phyloP scores from a whole-genome alignment of 805 yeast genomes.

The Debaryomyces prosopidis region DNA sequence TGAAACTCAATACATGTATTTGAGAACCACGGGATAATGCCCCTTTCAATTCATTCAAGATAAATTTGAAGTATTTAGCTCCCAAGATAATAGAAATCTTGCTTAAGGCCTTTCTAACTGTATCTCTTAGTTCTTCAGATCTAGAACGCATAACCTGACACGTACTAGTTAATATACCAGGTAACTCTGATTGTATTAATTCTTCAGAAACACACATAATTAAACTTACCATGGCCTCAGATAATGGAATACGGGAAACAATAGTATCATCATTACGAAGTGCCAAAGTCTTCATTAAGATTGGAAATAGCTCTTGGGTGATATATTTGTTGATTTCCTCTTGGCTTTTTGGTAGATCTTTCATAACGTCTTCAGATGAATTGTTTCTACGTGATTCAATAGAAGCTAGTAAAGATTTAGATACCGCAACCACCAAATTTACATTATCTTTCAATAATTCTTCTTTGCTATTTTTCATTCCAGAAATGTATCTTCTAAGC shows the following conservation, averaged over 20 bases:
- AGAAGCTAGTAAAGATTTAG: slow-evolving; percentile 49
- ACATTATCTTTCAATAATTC: slow-evolving; percentile 58
- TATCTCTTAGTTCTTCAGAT: slow-evolving; percentile 85
- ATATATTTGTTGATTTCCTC: slow-evolving; percentile 40
- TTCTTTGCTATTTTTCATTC: slow-evolving; percentile 34
- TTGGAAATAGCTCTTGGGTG: slow-evolving; percentile 58
- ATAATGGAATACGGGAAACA: slow-evolving; percentile 70
- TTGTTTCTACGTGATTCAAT: slow-evolving; percentile 18
- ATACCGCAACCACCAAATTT: slow-evolving; percentile 55
- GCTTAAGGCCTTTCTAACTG: slow-evolving; percentile 73
- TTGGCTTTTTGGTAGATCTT: slow-evolving; percentile 26
- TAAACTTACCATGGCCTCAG: slow-evolving; percentile 75
- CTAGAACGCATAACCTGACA: slow-evolving; percentile 86
- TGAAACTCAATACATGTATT: slow-evolving; percentile 86
- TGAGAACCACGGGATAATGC: slow-evolving; percentile 90
- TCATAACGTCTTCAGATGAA: slow-evolving; percentile 17
- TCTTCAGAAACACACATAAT: slow-evolving; percentile 62
- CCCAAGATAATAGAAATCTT: slow-evolving; percentile 68
- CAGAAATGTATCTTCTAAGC: slow-evolving; percentile 62
- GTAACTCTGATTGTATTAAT: slow-evolving; percentile 58
- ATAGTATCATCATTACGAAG: slow-evolving; percentile 79
- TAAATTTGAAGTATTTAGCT: slow-evolving; percentile 67
- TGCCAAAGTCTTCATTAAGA: slow-evolving; percentile 57
- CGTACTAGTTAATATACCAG: slow-evolving; percentile 80
- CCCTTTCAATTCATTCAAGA: slow-evolving; percentile 72